These are phyloP conservation scores for Styphnolobium japonicum DNA, from an alignment of 306 rosid species.

Conservation along the genomic window DNA sequence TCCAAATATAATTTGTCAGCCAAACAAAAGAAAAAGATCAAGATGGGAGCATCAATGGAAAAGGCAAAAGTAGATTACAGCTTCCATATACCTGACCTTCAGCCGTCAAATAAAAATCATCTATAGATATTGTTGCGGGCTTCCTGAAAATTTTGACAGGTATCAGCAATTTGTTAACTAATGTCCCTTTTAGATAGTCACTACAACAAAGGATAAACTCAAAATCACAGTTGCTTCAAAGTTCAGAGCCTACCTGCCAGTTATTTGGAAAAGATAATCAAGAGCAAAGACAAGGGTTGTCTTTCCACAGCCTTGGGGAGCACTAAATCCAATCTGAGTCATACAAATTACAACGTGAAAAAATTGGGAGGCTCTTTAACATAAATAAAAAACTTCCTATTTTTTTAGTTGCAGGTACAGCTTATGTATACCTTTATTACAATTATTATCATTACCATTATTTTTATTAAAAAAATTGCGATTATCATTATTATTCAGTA, in stretches of 20 bases:
- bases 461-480: too few species aligned
- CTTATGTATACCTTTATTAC: too few species aligned
- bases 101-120: conserved; percentile 87
- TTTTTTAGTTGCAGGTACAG: not conserved
- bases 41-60: not conserved
- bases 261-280: conserved; percentile 63
- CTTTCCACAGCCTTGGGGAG: conserved; percentile 99
- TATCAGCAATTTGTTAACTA: conserved; percentile 19
- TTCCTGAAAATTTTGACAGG: conserved; percentile 61
- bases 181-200: not conserved
- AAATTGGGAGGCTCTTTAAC: not conserved
- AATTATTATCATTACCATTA: too few species aligned
- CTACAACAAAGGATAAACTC: conserved; percentile 19
- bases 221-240: not conserved
- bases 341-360: conserved; percentile 23
- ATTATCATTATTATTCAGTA: too few species aligned
- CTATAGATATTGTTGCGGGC: conserved; percentile 82
- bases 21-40: conserved; percentile 6
- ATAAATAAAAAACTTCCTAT: not conserved
- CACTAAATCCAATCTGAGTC: conserved; percentile 90
- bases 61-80: conserved; percentile 1
- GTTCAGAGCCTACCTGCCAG: conserved; percentile 50
- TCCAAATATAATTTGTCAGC: conserved; percentile 31
- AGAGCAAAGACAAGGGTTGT: conserved; percentile 95
- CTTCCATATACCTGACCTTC: conserved; percentile 68